Evolutionary conservation across 371 early-diverging fungal species (phyloP), one percentile per base, ranked within the genome.

Genomic region (Dichotomocladium elegans): DNA sequence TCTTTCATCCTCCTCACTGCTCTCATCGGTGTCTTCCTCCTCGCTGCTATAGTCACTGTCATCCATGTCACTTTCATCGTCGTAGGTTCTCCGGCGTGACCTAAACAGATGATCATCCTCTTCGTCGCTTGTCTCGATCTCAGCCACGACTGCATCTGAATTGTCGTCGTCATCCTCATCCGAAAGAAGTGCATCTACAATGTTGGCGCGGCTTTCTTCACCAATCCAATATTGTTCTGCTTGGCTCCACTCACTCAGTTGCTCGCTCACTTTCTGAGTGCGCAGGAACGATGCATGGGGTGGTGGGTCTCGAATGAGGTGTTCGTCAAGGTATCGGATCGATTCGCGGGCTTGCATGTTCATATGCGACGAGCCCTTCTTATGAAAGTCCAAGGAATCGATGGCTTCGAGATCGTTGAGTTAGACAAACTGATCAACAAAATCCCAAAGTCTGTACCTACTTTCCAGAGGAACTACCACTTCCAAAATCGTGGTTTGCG

Each of bases 311-410:
- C 51, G 3, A 34, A 34, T 56, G 28, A 82, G 41, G 37, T 72
- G 60, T 24, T 88, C 81, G 60, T 91, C 91, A 47, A 91, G 63
- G 55, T 78, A 91, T 15, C 91, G 82, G 51, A 85, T 91, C 3
- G 88, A 88, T 52, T 89, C 89, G 44, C 91, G 70, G 0, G 89
- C 85, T 40, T 80, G 77, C 22, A 74, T 71, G 53, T 85, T 87
- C 58, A 72, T 78, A 43, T 74, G 72, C 17, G 77, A 79, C 0
- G 64, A 68, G 0, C 88, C 89, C 60, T 87, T 86, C 53, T 91
- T 91, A 50, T 85, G 60, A n/a, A 54, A 40, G 63, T 91, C 91
- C 26, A 91, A 70, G 3, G 73, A 60, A 61, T 87, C 84, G 46
- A 89, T 81, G 0, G 83, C 87, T 77, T 62, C 28, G 46, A 17